Evolutionary conservation across 2,329 filamentous ascomycete species (phyloP), one percentile per base, ranked within the genome.

Genomic region (Tolypocladium sp.): DNA sequence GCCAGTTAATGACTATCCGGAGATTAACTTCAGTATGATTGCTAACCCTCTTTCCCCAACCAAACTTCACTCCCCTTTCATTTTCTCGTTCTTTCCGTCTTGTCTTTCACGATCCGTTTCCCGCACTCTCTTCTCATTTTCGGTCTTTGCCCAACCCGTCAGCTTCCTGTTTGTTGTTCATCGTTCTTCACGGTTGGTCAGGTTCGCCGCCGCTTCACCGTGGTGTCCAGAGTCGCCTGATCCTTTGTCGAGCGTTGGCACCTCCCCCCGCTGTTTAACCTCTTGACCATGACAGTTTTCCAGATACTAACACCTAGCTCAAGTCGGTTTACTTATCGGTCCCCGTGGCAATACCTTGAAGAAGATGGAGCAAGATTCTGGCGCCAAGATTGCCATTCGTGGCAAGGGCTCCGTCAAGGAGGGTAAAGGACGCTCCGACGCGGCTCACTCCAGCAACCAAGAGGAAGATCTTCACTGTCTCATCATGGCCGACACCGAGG

Each of bases 1-100:
- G 76, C 94, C 94, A 75, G 94, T 99, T 81, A 99, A 99, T 86
- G 94, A 99, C 79, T 99, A 99, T 77, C 94, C 94, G 83, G 94
- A 99, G 79, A 97, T 99, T 88, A 99, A 99, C 89, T 99, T 99
- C 91, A 99, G 94, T 99, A 97, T 93, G 93, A 93, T 94, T 92
- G 88, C 92, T 96, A 96, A 96, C 91, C 92, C 91, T 86, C 66
- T 87, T 88, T 90, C 86, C 81, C 86, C 49, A 20, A 37, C 9
- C 30, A 37, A 35, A 53, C 20, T 10, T 89, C 88, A 89, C 79
- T 70, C 66, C 66, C 69, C 58, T 64, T 61, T 58, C 68, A 69
- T 65, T 4, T 22, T 42, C 66, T 64, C 57, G 12, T 55, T 68
- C 67, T 66, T 68, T 42, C 35, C 20, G 9, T 61, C 41, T 63